Evolutionary conservation across 345 rosid genomes (phyloP), one percentile per base, ranked within the genome.

Genomic region (Turnera subulata): DNA sequence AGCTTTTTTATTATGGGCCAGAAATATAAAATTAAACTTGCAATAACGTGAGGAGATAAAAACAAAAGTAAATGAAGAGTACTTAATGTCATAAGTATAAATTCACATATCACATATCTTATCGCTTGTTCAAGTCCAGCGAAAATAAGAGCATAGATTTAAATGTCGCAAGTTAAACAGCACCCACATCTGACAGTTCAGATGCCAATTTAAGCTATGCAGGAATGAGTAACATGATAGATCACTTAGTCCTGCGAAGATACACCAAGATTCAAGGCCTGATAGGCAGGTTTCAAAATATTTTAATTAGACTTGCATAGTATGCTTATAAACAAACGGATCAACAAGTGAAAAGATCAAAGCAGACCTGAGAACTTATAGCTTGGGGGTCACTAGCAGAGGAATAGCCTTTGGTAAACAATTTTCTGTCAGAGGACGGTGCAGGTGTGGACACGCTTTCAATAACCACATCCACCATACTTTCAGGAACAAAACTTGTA

Each of bases 401-500:
- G 42, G 49, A 60, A 63, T 63, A 22, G 42, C 68, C 66, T 35
- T 62, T 65, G 46, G 52, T 20, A 6, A 64, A 54, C 55, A 69
- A 8, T 29, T 29, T 29, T 29, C 35, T 29, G 35, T 29, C 35
- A 8, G 35, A 4, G 59, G 74, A 63, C 72, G 72, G 76, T 19
- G 79, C 65, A 60, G 73, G 57, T 51, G 24, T 50, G 43, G 50
- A 55, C 46, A 62, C 60, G 50, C 58, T 71, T 61, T 65, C 74
- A 67, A 63, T 73, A 50, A 64, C 79, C 53, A 61, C 55, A 72
- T 73, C 69, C 26, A 58, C 60, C 38, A 63, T 46, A 59, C 62
- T 73, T 45, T 78, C 84, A 61, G 51, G 62, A 68, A 74, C 73
- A 26, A 81, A 78, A 56, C 24, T 42, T 55, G 57, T 37, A 57